Evolutionary conservation across 2,329 filamentous ascomycete genomes (phyloP).

Genomic region (Periconia macrospinosa): DNA sequence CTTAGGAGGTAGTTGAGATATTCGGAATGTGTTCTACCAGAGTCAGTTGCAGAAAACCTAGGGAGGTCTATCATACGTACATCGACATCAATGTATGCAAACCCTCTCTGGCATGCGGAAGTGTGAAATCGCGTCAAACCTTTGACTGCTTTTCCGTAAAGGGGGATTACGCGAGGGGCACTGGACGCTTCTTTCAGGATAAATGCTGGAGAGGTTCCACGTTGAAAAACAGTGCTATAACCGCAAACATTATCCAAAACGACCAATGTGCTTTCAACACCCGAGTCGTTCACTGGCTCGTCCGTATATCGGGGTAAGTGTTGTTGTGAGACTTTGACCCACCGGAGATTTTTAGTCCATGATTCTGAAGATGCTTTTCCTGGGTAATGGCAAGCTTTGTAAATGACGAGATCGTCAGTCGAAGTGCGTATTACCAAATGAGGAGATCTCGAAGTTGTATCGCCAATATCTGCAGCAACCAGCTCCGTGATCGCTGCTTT

Average conservation of each 20-base stretch:
- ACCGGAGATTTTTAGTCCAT: slow-evolving; percentile 65
- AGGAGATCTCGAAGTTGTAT: slow-evolving; percentile 68
- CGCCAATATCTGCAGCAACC: slow-evolving; percentile 81
- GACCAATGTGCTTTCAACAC: slow-evolving; percentile 54
- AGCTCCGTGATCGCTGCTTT: slow-evolving; percentile 79
- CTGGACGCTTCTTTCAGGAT: slow-evolving; percentile 81
- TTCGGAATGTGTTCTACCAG: slow-evolving; percentile 66
- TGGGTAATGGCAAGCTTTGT: slow-evolving; percentile 71
- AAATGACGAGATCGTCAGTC: slow-evolving; percentile 82
- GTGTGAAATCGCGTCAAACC: slow-evolving; percentile 78
- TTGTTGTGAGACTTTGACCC: slow-evolving; percentile 74
- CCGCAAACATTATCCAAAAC: slow-evolving; percentile 69
- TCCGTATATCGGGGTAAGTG: slow-evolving; percentile 62
- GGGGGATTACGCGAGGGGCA: slow-evolving; percentile 70
- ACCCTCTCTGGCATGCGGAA: slow-evolving; percentile 75
- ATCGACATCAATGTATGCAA: slow-evolving; percentile 74
- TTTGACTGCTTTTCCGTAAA: slow-evolving; percentile 69
- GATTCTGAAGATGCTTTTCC: slow-evolving; percentile 41
- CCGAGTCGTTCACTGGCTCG: slow-evolving; percentile 52
- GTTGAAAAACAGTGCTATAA: slow-evolving; percentile 80
- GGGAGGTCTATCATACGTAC: slow-evolving; percentile 28
- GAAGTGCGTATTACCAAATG: slow-evolving; percentile 83
- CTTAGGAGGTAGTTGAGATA: slow-evolving; percentile 70
- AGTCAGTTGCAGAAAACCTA: slow-evolving; percentile 10
- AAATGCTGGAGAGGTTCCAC: slow-evolving; percentile 78